Base-by-base conservation (phyloP, 2,329 filamentous ascomycete species). In the Hymenoscyphus albidus region DNA sequence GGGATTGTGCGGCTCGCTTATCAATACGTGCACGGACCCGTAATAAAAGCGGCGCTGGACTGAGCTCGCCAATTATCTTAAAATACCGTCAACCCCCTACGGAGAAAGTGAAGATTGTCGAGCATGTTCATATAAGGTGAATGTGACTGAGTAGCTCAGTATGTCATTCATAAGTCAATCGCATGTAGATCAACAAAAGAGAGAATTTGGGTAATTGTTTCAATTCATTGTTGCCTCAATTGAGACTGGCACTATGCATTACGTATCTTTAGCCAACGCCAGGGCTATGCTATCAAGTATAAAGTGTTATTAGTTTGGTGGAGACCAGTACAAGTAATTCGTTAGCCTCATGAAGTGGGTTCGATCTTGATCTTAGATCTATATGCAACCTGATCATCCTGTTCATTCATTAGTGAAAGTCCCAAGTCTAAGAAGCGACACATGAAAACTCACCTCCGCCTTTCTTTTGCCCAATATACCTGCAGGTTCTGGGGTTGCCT, bases 391-490 rank as follows among this genome's bases (percentile, higher is more conserved):
- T 69, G 64, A 61, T 74, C 72, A 59, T 74, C 72, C 73, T 74
- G 58, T 32, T 16, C 14, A 38, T n/a, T 7, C 16, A 27, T 61
- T 35, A 61, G 59, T 54, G 14, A 51, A 39, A 13, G 44, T 57
- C 31, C 14, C 10, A 38, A 18, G n/a, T 12, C 60, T 13, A 14
- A 27, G 22, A 27, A 40, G 5, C 18, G 3, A 18, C n/a, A 9
- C 6, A 22, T 4, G 10, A 40, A 55, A 56, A 77, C 80, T 66
- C 31, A 72, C 85, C 79, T 91, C 89, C 59, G 89, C 89, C 77
- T 93, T 93, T 67, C 90, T 81, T 78, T 93, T 93, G 59, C 89
- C 89, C 69, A 91, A 75, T 35, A 90, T 27, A 27, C 27, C 27
- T 27, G 27, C 80, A 14, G 85, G 85, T 73, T 90, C 88, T 1